phyloP scores from a whole-genome alignment of 208 protist species.

The Trypanosoma mega region DNA sequence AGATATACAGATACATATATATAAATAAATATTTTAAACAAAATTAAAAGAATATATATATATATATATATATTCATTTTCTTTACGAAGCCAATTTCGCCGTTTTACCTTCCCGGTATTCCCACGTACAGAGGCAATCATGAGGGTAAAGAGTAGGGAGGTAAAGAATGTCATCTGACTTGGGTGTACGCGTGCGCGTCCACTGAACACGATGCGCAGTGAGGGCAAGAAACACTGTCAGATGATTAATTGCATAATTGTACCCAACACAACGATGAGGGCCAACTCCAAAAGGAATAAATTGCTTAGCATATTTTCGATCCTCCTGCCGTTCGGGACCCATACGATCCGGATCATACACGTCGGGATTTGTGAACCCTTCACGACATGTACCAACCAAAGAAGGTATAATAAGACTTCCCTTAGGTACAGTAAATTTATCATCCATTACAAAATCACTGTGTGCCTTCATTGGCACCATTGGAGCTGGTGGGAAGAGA shows the following conservation, averaged over 20 bases:
- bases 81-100: too few species aligned
- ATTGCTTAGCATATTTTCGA: constrained; percentile 87
- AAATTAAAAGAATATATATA: too few species aligned
- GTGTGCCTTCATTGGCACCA: constrained; percentile 85
- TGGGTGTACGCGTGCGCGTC: constrained; percentile 73
- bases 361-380: constrained; percentile 88
- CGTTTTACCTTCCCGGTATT: constrained; percentile 46
- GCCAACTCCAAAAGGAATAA: constrained; percentile 90
- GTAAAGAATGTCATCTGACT: constrained; percentile 91
- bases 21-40: too few species aligned
- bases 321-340: constrained; percentile 86
- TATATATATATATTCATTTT: too few species aligned
- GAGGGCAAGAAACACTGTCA: constrained; percentile 86
- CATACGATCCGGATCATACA: constrained; percentile 94
- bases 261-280: constrained; percentile 93
- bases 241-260: constrained; percentile 94
- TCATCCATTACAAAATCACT: constrained; percentile 77
- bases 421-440: constrained; percentile 84
- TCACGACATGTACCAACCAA: constrained; percentile 87
- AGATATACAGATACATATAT: too few species aligned
- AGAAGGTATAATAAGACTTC: constrained; percentile 90
- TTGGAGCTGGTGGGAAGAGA: constrained; percentile 73
- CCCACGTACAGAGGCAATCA: constrained; percentile 80
- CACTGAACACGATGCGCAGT: constrained; percentile 69
- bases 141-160: constrained; percentile 91